Evolutionary conservation across 352 stramenopile genomes (phyloP).

Genomic region (Phytophthora colocasiae): DNA sequence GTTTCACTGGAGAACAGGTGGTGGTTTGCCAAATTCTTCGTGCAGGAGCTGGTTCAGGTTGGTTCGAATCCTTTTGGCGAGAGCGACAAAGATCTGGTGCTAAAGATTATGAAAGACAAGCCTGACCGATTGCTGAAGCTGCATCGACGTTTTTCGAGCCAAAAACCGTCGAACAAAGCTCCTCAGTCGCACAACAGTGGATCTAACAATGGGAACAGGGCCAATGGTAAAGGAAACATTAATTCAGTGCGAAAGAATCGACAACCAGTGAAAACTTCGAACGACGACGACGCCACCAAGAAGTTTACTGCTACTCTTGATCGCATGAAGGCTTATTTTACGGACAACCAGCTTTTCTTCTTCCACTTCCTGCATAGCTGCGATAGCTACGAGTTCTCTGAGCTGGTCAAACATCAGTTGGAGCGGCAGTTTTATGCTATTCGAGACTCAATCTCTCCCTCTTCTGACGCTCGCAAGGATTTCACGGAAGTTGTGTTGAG

Average conservation of each 20-base stretch:
- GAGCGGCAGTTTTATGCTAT: conserved; percentile 55
- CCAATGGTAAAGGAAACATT: conserved; percentile 19
- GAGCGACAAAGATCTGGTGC: conserved; percentile 74
- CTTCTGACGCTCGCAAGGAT: conserved; percentile 52
- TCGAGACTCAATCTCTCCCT: conserved; percentile 10
- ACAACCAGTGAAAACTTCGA: conserved; percentile 1
- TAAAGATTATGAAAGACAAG: conserved; percentile 77
- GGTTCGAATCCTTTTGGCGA: conserved; percentile 75
- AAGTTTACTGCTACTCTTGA: conserved; percentile 37
- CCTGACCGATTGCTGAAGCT: conserved; percentile 72
- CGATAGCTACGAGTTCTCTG: conserved; percentile 70
- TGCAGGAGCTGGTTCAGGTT: conserved; percentile 71
- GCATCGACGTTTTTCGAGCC: conserved; percentile 71
- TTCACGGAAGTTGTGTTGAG: conserved; percentile 69
- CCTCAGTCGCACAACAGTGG: conserved; percentile 11
- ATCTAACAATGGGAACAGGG: conserved; percentile 8
- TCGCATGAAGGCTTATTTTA: conserved; percentile 51
- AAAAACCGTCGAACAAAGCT: conserved; percentile 44
- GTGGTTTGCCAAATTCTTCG: conserved; percentile 85
- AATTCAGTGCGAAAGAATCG: conserved; percentile 15
- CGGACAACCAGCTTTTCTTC: conserved; percentile 81
- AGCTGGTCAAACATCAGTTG: conserved; percentile 66
- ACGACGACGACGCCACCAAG: conserved; percentile 28
- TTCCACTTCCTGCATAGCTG: conserved; percentile 72
- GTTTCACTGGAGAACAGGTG: conserved; percentile 65